Evolutionary conservation across 2,329 filamentous ascomycete genomes (phyloP).

Genomic region (Fusarium newnesense): DNA sequence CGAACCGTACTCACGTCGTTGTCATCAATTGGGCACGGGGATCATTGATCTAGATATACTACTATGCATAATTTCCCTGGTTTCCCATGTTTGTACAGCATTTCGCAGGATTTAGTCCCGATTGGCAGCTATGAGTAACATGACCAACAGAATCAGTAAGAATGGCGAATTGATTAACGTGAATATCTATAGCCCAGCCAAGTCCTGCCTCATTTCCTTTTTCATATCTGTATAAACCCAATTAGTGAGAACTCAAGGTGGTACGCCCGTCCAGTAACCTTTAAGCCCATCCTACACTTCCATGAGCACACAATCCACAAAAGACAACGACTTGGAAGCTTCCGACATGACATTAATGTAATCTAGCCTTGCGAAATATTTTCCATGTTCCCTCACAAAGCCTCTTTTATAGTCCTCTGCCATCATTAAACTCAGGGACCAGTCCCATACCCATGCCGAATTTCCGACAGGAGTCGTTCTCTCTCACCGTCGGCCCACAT

Average conservation of each 20-base stretch:
- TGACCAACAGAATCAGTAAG: background rate
- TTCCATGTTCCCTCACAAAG: fast-evolving
- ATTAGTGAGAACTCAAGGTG: background rate
- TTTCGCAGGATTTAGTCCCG: fast-evolving
- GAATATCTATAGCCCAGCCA: background rate
- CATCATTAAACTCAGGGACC: background rate
- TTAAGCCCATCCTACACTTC: background rate
- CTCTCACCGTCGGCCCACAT: slow-evolving; percentile 21
- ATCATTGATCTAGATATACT: fast-evolving
- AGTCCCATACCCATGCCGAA: slow-evolving; percentile 12
- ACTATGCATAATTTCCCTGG: too few relatives aligned
- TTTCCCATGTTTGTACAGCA: background rate
- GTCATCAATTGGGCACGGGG: fast-evolving
- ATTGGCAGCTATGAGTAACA: too few relatives aligned
- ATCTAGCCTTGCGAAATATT: fast-evolving
- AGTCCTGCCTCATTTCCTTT: background rate
- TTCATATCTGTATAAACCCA: too few relatives aligned
- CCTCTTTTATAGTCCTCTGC: background rate
- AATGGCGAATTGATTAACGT: background rate
- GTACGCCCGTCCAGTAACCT: fast-evolving
- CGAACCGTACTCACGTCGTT: background rate
- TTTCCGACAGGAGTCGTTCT: slow-evolving; percentile 25
- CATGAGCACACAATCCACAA: too few relatives aligned
- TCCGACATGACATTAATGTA: background rate
- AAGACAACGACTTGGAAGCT: too few relatives aligned